Evolutionary conservation across 441 rosid species (phyloP), one percentile per base, ranked within the genome.

Genomic region (Populus trichocarpa): DNA sequence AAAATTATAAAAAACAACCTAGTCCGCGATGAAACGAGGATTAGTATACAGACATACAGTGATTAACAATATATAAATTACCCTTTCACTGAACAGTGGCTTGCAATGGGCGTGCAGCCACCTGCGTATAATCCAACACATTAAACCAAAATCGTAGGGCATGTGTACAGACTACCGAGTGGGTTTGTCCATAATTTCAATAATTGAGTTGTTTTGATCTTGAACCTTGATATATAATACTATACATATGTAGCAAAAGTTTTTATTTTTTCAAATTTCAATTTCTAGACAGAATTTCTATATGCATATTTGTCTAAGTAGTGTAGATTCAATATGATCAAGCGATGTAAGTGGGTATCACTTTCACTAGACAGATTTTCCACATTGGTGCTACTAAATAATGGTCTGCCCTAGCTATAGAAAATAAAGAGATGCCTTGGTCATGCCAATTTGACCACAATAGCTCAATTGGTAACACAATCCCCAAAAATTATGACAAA

Each of bases 181-280:
- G 67, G 57, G 67, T 36, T 75, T 80, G 83, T 78, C 84, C 71
- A 78, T 23, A 33, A 35, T 80, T 57, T 76, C 80, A 82, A 82
- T 36, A 36, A 36, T 36, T 36, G 9, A 36, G 40, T 36, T 36
- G 40, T 36, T 36, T 36, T 8, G 40, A 36, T 36, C 11, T 36
- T 36, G 40, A 40, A 3, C 50, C 26, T 61, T 22, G 66, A 61
- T 61, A 18, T 23, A n/a, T 16, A 6, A 57, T 67, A 10, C 33
- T 57, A 57, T 72, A 50, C 46, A 42, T 42, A 13, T 72, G 10
- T 42, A 14, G 8, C 20, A 71, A 23, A 22, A 20, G 35, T 20
- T 14, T 25, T 70, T 14, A 28, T 18, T 9, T 14, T 14, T 46
- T 6, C 16, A 40, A 40, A 40, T 40, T 40, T 46, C 57, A 46